Base-by-base conservation (phyloP, 495 filamentous ascomycete species). In the Xylaria scruposa region DNA sequence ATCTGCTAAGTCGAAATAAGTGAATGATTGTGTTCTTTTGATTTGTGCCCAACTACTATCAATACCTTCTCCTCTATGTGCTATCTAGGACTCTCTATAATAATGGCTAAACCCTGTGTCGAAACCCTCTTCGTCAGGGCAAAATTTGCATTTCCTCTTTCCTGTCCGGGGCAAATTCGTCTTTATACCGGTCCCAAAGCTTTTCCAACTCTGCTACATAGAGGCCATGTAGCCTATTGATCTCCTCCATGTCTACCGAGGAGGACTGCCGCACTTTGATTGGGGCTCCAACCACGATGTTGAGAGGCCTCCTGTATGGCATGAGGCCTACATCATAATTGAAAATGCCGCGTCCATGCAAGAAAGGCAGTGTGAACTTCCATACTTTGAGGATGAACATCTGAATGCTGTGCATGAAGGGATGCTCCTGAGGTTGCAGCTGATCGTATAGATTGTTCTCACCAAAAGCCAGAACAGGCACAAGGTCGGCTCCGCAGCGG, bases 361-460 rank as follows among this genome's bases (percentile, higher is more conserved):
- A 90, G 38, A 97, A 82, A 3, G 96, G 96, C 4, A 98, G 85
- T 0, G 96, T 98, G 76, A 97, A 99, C n/a, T 96, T 96, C 80
- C 96, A 85, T 1, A 91, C 83, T 69, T 89, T 90, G 83, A 98
- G 95, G 38, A 96, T 83, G 15, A 91, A 81, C 83, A 96, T 88
- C 81, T 99, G 96, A 21, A 91, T 72, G 77, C 87, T 89, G 79
- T 94, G 90, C 69, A 98, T 88, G 9, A 84, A 74, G 2, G 94
- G 93, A 75, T 96, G 93, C 33, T 85, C 78, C 53, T 89, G 84
- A 0, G 92, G 88, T 49, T 89, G 83, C 42, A 97, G 79, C 80
- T 98, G 95, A 69, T 98, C 93, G 82, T 98, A 99, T 0, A 99
- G 83, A 71, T 98, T 93, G 76, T 98, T 98, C 83, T 99, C 96